phyloP scores from a whole-genome alignment of 1,284 basidiomycete species.

The Cerrena zonata region DNA sequence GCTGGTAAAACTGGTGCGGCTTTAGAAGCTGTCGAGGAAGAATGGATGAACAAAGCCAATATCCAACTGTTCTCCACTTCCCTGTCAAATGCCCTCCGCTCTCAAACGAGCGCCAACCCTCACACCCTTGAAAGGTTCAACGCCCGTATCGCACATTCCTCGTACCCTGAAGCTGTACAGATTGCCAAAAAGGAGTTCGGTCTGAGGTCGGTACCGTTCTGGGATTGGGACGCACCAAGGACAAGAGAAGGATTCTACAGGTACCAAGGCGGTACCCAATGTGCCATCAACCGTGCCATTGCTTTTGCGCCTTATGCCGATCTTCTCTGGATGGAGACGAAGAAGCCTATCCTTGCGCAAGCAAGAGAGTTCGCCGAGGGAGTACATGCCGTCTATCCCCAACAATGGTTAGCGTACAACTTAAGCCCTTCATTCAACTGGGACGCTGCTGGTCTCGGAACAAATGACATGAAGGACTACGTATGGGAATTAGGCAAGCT shows the following conservation, averaged over 20 bases:
- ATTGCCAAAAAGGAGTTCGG: slow-evolving; percentile 82
- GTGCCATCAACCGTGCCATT: slow-evolving; percentile 86
- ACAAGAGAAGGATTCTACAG: slow-evolving; percentile 96
- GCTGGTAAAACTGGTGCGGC: slow-evolving; percentile 75
- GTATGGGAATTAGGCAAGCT: slow-evolving; percentile 92
- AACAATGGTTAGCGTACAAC: slow-evolving; percentile 94
- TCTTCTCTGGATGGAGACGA: slow-evolving; percentile 96
- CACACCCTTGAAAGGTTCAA: slow-evolving; percentile 53
- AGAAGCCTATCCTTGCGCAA: slow-evolving; percentile 90
- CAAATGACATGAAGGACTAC: slow-evolving; percentile 83
- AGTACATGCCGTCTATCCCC: slow-evolving; percentile 75
- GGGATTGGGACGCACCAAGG: slow-evolving; percentile 91
- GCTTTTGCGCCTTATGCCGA: slow-evolving; percentile 94
- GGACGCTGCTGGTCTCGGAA: slow-evolving; percentile 84
- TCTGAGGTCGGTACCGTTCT: slow-evolving; percentile 68
- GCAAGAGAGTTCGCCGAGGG: slow-evolving; percentile 89
- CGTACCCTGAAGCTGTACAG: slow-evolving; percentile 64
- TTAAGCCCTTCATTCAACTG: slow-evolving; percentile 89
- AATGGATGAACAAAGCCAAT: slow-evolving; percentile 76
- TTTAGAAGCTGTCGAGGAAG: slow-evolving; percentile 83
- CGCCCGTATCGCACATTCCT: slow-evolving; percentile 56
- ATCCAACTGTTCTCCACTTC: slow-evolving; percentile 76
- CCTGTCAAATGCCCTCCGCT: slow-evolving; percentile 67
- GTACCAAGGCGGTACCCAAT: slow-evolving; percentile 94
- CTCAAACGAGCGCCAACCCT: slow-evolving; percentile 52